Evolutionary conservation across 352 stramenopile genomes (phyloP).

Genomic region (Phytophthora sojae): DNA sequence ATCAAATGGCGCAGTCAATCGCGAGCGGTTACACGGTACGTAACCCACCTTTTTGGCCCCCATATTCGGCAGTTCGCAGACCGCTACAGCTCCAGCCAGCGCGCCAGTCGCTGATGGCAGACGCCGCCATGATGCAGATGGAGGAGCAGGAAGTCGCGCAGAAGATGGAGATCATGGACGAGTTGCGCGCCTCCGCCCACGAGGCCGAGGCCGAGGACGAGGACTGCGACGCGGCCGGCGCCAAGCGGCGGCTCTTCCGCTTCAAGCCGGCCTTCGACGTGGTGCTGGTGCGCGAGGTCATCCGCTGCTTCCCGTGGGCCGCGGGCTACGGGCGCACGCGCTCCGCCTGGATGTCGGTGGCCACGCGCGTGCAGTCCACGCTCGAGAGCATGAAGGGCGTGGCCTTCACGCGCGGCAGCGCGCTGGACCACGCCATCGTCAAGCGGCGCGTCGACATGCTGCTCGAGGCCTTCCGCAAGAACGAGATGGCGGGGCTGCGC

Average conservation of each 20-base stretch:
- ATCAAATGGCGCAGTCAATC: neutral
- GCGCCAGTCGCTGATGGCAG: slow-evolving; percentile 28
- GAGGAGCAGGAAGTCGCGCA: slow-evolving; percentile 25
- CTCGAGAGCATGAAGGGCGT: slow-evolving; percentile 38
- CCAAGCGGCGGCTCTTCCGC: slow-evolving; percentile 47
- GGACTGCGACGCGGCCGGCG: slow-evolving; percentile 19
- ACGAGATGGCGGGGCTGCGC: slow-evolving; percentile 44
- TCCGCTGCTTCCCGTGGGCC: slow-evolving; percentile 48
- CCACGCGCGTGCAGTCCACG: slow-evolving; percentile 34
- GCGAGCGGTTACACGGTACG: neutral
- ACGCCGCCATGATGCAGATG: slow-evolving; percentile 29
- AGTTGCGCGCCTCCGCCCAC: slow-evolving; percentile 17
- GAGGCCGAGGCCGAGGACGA: slow-evolving; percentile 34
- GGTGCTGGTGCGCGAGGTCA: slow-evolving; percentile 48
- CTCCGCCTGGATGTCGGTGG: slow-evolving; percentile 47
- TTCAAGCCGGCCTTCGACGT: slow-evolving; percentile 52
- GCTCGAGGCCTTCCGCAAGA: slow-evolving; percentile 46
- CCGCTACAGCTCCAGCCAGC: slow-evolving; percentile 1
- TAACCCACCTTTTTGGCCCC: slow-evolving; percentile 1
- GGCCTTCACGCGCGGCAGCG: slow-evolving; percentile 23
- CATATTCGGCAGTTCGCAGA: slow-evolving; percentile 17
- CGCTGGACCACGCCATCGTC: slow-evolving; percentile 47
- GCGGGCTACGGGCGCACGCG: slow-evolving; percentile 53
- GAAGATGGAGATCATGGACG: slow-evolving; percentile 35
- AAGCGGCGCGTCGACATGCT: slow-evolving; percentile 54